Percentiles rank a stretch among this genome's conserved stretches.
Evolutionary conservation across 331 rosid species (phyloP).

Genomic region (Stylosanthes scabra): DNA sequence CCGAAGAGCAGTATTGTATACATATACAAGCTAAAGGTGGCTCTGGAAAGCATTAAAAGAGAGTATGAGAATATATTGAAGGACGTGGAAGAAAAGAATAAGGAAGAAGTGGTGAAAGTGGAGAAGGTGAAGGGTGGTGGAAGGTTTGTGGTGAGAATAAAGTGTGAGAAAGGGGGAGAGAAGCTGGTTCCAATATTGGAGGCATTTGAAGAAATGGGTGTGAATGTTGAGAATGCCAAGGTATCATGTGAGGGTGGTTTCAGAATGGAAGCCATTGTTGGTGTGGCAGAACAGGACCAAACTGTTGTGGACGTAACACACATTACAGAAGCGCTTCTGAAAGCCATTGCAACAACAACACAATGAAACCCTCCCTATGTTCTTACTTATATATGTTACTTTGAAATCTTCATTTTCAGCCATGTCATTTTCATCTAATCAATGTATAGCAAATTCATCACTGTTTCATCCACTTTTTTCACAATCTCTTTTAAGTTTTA

Average conservation of each 20-base stretch:
- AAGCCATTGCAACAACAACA: conserved; percentile 45
- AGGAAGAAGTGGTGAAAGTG: conserved; percentile 85
- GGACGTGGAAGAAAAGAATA: conserved; percentile 42
- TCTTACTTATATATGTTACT: no score
- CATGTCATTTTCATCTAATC: no score
- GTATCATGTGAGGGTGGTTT: conserved; percentile 71
- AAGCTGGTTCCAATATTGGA: conserved; percentile 68
- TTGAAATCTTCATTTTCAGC: no score
- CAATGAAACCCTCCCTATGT: no score
- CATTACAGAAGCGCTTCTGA: conserved; percentile 46
- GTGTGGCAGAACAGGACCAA: conserved; percentile 50
- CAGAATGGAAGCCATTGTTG: conserved; percentile 72
- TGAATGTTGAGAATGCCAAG: conserved; percentile 66
- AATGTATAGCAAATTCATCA: no score
- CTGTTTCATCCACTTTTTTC: no score
- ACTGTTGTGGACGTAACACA: conserved; percentile 40
- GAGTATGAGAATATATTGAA: conserved; percentile 52
- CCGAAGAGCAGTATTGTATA: conserved; percentile 43
- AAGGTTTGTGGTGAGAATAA: conserved; percentile 55
- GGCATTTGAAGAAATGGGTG: conserved; percentile 65
- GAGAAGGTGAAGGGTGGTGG: conserved; percentile 58
- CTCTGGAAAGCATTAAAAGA: conserved; percentile 60
- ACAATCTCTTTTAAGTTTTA: no score
- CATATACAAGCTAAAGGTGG: conserved; percentile 58
- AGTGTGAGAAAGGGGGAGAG: conserved; percentile 61